Conservation (phyloP, 2,329 filamentous ascomycete genomes). For the Leptodontidium sp. region DNA sequence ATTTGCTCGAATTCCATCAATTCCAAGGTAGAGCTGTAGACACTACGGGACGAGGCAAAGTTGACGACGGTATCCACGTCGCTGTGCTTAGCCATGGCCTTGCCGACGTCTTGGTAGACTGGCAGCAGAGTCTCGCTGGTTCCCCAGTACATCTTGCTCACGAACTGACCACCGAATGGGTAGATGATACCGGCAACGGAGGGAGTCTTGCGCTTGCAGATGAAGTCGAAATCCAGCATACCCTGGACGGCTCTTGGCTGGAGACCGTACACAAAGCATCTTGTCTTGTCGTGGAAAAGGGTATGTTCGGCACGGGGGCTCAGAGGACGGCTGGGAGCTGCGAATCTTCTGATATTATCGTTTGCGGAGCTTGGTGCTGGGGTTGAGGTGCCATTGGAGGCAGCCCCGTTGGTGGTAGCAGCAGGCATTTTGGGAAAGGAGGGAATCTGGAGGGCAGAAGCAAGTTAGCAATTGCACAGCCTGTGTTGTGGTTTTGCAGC, state of each 20-base stretch:
- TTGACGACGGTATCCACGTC: constrained; percentile 99
- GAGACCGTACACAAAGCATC: constrained; percentile 99
- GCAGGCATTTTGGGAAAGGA: constrained; percentile 45
- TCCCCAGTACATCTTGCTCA: constrained; percentile 99
- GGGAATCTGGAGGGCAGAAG: constrained; percentile 22
- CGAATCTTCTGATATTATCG: constrained; percentile 98
- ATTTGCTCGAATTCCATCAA: constrained; percentile 97
- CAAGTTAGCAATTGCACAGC: constrained; percentile 35
- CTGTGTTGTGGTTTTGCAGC: constrained; percentile 23
- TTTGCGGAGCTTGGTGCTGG: constrained; percentile 68
- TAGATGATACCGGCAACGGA: constrained; percentile 99
- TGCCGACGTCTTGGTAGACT: constrained; percentile 93
- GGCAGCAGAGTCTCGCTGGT: constrained; percentile 98
- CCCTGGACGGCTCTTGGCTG: constrained; percentile 92
- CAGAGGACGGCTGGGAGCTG: constrained; percentile 88
- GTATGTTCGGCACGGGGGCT: constrained; percentile 88
- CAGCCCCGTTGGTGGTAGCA: constrained; percentile 58
- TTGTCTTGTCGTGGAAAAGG: constrained; percentile 98
- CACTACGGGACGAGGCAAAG: constrained; percentile 98
- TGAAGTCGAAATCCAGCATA: constrained; percentile 99
- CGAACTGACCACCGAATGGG: constrained; percentile 99
- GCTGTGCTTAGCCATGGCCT: constrained; percentile 94
- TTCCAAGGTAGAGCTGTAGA: constrained; percentile 98
- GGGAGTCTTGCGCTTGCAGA: constrained; percentile 97
- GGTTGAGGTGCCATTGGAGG: constrained; percentile 50